Evolutionary conservation across 1,139 yeast genomes (phyloP), one percentile per base, ranked within the genome.

Genomic region (Taphrina betulina): DNA sequence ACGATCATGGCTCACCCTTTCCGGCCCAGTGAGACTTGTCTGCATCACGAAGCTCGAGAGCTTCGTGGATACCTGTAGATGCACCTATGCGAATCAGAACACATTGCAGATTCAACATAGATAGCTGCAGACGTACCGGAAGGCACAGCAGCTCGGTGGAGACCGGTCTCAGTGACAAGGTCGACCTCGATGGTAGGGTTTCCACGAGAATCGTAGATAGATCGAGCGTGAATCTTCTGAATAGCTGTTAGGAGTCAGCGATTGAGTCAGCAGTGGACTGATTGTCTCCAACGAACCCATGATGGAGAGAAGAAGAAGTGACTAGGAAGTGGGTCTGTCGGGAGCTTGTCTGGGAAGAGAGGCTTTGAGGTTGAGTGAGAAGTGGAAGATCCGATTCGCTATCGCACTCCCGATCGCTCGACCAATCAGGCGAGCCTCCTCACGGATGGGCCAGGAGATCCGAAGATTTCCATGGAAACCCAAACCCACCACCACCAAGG

Each of bases 141-240:
- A 72, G 96, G 96, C 62, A 89, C 96, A 69, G 87, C 87, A 66
- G 95, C 80, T 75, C 95, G 83, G 88, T 85, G 87, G 64, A 79
- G 71, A 70, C 96, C 96, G 69, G 83, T 80, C 63, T 78, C 88
- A 68, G 96, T 89, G 79, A 83, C 78, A 66, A 88, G 69, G 69
- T 89, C 95, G 66, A 88, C 96, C 80, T 89, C 96, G 67, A 89
- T 96, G 65, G 96, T 89, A 75, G 96, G 96, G 81, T 89, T 89
- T 57, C 73, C 72, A 36, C 96, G 86, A 67, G 96, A 88, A 78
- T 89, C 96, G 83, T 89, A 89, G 75, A 89, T 94, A 78, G 82
- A 82, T 78, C 96, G 86, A 68, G 96, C 86, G 75, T 78, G 81
- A 68, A 87, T 77, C 77, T 88, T 87, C 62, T 79, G 67, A 67